A percentile compares a stretch with the other conserved stretches of the same genome.
phyloP scores from a whole-genome alignment of 2,329 filamentous ascomycete genomes.

The Geosmithia putterillii region DNA sequence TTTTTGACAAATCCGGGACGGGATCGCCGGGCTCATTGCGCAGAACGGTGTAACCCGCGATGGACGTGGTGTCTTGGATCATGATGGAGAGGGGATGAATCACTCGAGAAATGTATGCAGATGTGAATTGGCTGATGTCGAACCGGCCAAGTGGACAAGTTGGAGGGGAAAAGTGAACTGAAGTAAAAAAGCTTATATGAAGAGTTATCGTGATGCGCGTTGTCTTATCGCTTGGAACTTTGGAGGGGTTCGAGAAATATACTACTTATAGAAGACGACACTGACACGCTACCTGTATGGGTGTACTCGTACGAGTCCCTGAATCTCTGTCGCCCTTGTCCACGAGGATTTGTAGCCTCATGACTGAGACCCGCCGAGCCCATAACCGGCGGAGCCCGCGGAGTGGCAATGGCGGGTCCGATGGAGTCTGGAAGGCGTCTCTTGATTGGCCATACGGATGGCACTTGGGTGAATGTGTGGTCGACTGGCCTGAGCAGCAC shows the following conservation, averaged over 20 bases:
- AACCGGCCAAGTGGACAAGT: not conserved
- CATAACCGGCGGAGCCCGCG: not conserved
- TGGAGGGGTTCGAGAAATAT: not conserved
- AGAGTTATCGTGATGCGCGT: not conserved
- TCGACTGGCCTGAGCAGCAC: not conserved
- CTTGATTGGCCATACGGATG: not conserved
- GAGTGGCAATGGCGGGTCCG: not conserved
- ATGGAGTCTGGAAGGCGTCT: not conserved
- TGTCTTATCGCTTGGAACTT: not conserved
- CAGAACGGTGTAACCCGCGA: slow-evolving; percentile 32
- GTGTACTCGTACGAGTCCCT: no score
- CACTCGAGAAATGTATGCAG: not conserved
- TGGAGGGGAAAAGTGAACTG: not conserved
- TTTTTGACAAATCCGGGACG: slow-evolving; percentile 19
- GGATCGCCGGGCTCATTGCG: slow-evolving; percentile 26
- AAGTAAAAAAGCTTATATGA: not conserved
- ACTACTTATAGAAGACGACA: not conserved
- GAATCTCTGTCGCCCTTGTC: not conserved
- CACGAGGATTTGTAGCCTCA: not conserved
- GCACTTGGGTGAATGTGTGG: not conserved
- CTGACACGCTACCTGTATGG: no score
- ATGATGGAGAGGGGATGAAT: slow-evolving; percentile 21
- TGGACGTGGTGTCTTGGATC: slow-evolving; percentile 27
- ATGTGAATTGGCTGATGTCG: not conserved
- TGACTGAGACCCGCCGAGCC: not conserved